Evolutionary conservation across 2,329 filamentous ascomycete genomes (phyloP), one percentile per base, ranked within the genome.

Genomic region (Venturia aucupariae): DNA sequence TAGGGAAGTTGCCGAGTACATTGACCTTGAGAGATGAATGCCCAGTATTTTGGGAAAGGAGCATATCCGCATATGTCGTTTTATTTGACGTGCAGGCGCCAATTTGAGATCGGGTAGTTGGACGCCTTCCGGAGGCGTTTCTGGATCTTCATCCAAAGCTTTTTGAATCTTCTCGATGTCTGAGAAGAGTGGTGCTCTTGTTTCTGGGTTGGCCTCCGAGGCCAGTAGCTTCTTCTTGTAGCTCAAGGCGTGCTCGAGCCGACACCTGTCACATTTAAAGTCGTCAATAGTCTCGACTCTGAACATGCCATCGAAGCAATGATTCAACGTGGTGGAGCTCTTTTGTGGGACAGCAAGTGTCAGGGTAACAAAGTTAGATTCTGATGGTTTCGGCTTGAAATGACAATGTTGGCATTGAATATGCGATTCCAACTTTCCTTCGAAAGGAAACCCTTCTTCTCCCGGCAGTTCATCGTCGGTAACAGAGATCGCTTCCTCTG

Each of bases 211-310:
- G 24, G 66, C 68, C 1, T 70, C 67, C 27, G 39, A 10, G 63
- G 59, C 0, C 64, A 61, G 46, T n/a, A 64, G 22, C 17, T 69
- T 68, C 67, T 84, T 79, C 67, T 90, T 84, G 61, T 82, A 76
- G 38, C 86, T 80, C 63, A 90, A 78, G 4, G 92, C 92, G 74
- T 96, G 89, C 54, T 90, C 77, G n/a, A 99, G 81, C 27, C 92
- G 86, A 72, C 94, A 99, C 76, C 87, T 90, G 71, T 97, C 94
- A 77, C 94, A 99, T 69, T 90, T 92, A 80, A 95, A 99, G 73
- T 96, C 94, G 67, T 97, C 93, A 68, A 99, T 97, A 73, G 92
- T 89, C 75, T 99, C 94, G 0, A 90, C 91, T 76, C 96, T 96
- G 69, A 99, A 87, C 75, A 97, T 88, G 48, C 90, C 90, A 71